A percentile compares a stretch with the other conserved stretches of the same genome.
These are phyloP conservation scores for Lyophyllum decastes DNA, from an alignment of 768 basidiomycete genomes.

Conservation along the genomic window DNA sequence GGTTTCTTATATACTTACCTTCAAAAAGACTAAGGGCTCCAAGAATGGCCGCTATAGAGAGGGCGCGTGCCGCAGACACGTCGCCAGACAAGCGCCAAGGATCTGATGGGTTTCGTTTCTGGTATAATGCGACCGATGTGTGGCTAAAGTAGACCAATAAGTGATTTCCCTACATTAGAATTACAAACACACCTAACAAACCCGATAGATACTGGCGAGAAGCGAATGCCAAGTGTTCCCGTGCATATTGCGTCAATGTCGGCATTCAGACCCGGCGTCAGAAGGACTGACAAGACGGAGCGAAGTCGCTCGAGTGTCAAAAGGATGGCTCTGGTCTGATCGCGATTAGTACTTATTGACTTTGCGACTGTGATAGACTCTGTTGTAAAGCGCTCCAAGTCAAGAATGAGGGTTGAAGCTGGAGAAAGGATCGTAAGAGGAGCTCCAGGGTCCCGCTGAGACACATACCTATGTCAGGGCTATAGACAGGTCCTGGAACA, in stretches of 20 bases:
- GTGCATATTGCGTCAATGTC: constrained; percentile 73
- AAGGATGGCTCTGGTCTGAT: constrained; percentile 42
- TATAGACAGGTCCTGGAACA: constrained; percentile 18
- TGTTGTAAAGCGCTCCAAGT: constrained; percentile 53
- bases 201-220: constrained; percentile 43
- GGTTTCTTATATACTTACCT: constrained; percentile 37
- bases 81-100: constrained; percentile 76
- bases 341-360: constrained; percentile 46
- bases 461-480: constrained; percentile 25
- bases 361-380: constrained; percentile 52
- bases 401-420: constrained; percentile 53
- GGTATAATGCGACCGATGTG: constrained; percentile 44
- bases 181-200: constrained; percentile 44
- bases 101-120: constrained; percentile 34
- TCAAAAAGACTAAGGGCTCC: constrained; percentile 75
- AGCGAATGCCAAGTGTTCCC: constrained; percentile 51
- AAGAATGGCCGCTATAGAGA: constrained; percentile 68
- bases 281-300: constrained; percentile 57
- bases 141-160: constrained; percentile 27
- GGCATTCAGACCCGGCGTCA: constrained; percentile 70
- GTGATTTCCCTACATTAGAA: neutral
- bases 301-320: constrained; percentile 57
- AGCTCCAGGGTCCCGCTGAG: neutral
- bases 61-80: constrained; percentile 68
- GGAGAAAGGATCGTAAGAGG: neutral